Evolutionary conservation across 345 rosid genomes (phyloP), one percentile per base, ranked within the genome.

Genomic region (Litchi chinensis): DNA sequence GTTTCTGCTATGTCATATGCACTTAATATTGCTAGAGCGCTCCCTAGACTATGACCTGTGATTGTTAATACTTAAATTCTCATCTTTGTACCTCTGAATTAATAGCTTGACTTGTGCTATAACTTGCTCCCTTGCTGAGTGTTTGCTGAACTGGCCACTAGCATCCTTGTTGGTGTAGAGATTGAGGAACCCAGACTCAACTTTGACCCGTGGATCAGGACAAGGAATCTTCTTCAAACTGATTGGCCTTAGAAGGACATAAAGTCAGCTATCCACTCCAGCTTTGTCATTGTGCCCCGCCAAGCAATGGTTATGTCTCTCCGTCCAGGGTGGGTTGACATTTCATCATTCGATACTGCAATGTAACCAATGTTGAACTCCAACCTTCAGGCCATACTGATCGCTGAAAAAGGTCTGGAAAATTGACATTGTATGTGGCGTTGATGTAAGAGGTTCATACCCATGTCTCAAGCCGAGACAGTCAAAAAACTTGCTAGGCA

Each of bases 201-300:
- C 71, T 57, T 75, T 70, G 70, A 71, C 77, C 43, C 70, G 65
- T 44, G 81, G 74, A 59, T 71, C 67, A 1, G 77, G 67, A 13
- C 76, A 65, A 6, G 85, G 85, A 22, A 71, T 74, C n/a, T 44
- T 66, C 16, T 59, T 12, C 40, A 60, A 24, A 46, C 44, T 8
- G 43, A 72, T 40, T 3, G 85, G 82, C 69, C 48, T 66, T 72
- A 77, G 77, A 52, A 60, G 52, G 54, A 70, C 81, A 68, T 69
- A 56, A 81, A 44, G 46, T 85, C 85, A 1, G 15, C 83, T 8
- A 83, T 26, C 86, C 81, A 83, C 71, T 86, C 84, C 71, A 67
- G 81, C 63, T 22, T 54, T 26, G 82, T 76, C 68, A 43, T 24
- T 1, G 79, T 86, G 44, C 88, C 84, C 1, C 82, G 57, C 84